Evolutionary conservation across 257 asterid species (phyloP).

Genomic region (Lycium ferocissimum): DNA sequence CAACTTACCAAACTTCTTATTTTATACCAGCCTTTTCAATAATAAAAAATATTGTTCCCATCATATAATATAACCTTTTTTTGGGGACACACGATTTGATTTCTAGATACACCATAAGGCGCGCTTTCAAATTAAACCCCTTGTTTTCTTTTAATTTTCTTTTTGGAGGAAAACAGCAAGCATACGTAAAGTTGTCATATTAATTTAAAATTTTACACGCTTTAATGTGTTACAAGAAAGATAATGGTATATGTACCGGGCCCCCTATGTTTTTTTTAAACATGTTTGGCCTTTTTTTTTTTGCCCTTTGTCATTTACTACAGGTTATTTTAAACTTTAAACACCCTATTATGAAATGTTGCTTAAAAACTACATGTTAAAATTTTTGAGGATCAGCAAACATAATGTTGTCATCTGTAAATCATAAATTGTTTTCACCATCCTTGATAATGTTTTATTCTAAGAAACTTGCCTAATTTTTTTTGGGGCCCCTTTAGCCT

Average conservation of each 20-base stretch:
- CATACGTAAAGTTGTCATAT: background rate
- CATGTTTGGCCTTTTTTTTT: background rate
- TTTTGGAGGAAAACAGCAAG: background rate
- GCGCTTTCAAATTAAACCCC: constrained; percentile 19
- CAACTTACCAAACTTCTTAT: constrained; percentile 3
- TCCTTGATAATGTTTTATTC: no score
- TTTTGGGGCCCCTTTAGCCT: no score
- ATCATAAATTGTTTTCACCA: no score
- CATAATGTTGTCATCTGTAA: no score
- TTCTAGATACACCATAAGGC: background rate
- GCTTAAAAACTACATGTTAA: background rate
- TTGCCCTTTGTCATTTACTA: background rate
- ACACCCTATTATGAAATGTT: background rate
- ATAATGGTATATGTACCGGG: background rate
- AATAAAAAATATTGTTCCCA: background rate
- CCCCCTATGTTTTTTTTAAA: background rate
- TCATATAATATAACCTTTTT: background rate
- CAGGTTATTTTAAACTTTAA: background rate
- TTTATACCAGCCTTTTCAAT: background rate
- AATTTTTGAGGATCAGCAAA: no score
- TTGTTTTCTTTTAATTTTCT: background rate
- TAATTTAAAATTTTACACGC: background rate
- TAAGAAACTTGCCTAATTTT: no score
- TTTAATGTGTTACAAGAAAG: background rate
- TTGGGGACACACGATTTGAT: background rate